phyloP scores from a whole-genome alignment of 441 rosid genomes.

The Gossypium lobatum region DNA sequence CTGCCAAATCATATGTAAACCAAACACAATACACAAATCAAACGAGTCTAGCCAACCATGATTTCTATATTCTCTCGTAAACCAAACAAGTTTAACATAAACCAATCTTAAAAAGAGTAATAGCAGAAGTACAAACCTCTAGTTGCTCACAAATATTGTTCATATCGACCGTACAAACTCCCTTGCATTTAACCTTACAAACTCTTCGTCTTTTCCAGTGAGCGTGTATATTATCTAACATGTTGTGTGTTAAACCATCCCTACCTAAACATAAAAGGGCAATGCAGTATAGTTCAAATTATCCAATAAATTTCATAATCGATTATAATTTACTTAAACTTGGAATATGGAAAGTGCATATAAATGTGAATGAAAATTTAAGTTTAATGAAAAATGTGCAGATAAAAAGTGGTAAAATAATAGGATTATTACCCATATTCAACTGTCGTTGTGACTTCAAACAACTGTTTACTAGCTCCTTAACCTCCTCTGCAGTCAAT shows the following conservation, averaged over 20 bases:
- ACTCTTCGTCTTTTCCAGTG: constrained; percentile 83
- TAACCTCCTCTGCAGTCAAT: constrained; percentile 57
- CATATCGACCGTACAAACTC: constrained; percentile 95
- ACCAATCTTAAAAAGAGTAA: neutral
- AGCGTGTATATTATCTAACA: constrained; percentile 88
- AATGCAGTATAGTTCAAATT: neutral
- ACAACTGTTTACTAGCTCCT: constrained; percentile 53
- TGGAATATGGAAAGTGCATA: neutral
- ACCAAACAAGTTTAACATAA: neutral
- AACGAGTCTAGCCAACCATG: neutral
- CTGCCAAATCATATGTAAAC: constrained; percentile 32
- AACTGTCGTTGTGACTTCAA: constrained; percentile 61
- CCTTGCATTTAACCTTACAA: constrained; percentile 86
- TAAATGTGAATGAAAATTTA: neutral
- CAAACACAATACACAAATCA: constrained; percentile 8
- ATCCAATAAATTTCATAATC: neutral
- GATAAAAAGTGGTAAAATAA: neutral
- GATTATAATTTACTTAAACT: neutral
- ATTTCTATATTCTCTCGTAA: neutral
- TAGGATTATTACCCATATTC: constrained; percentile 63
- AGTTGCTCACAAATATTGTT: constrained; percentile 77
- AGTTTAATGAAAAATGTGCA: constrained; percentile 1
- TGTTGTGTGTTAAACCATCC: constrained; percentile 94
- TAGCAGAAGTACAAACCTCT: constrained; percentile 45
- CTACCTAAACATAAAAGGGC: constrained; percentile 49